These are phyloP conservation scores for Gilbertella persicaria DNA, from an alignment of 371 early-diverging fungal genomes.

Conservation along the genomic window DNA sequence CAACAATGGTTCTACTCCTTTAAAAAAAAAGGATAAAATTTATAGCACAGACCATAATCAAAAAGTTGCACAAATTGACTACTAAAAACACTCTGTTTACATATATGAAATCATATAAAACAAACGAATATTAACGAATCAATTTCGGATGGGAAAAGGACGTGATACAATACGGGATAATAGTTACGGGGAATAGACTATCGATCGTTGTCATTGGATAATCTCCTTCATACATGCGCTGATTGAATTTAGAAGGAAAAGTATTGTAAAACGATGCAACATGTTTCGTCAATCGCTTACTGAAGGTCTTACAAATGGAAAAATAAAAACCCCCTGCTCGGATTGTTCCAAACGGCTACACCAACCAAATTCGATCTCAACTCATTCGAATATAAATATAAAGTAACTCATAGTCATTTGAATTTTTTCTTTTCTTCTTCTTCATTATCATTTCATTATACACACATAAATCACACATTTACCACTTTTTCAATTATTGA, in stretches of 20 bases:
- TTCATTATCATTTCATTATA: not conserved
- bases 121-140: not conserved
- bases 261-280: not conserved
- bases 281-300: not conserved
- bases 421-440: not conserved
- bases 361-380: not conserved
- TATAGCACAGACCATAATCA: too few species aligned
- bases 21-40: too few species aligned
- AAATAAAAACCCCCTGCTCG: conserved; percentile 8
- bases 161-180: not conserved
- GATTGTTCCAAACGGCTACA: conserved; percentile 2
- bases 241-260: not conserved
- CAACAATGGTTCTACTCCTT: too few species aligned
- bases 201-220: not conserved
- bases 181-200: not conserved
- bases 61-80: too few species aligned
- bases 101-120: too few species aligned
- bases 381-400: not conserved
- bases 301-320: not conserved
- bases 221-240: not conserved
- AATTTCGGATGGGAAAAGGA: not conserved
- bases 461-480: too few species aligned
- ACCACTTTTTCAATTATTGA: too few species aligned
- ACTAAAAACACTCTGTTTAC: too few species aligned
- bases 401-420: not conserved